These are phyloP conservation scores for Kuraishia ogatae DNA, from an alignment of 805 yeast genomes.

Conservation along the genomic window DNA sequence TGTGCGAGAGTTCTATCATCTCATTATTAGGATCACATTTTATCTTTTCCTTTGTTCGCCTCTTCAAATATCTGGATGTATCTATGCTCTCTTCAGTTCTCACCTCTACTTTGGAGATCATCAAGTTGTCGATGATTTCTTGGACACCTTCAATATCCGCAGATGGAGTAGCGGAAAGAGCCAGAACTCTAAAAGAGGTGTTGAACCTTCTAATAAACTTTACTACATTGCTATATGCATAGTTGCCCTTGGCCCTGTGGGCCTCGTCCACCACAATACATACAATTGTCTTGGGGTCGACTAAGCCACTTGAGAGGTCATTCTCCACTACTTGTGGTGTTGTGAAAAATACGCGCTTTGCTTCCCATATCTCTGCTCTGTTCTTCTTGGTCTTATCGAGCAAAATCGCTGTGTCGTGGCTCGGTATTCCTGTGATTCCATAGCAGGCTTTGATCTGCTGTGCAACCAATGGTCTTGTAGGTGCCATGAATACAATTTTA, in stretches of 20 bases:
- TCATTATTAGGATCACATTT: conserved; percentile 45
- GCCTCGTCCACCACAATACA: conserved; percentile 92
- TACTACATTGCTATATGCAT: conserved; percentile 83
- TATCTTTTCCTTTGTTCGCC: conserved; percentile 51
- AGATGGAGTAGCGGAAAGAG: conserved; percentile 95
- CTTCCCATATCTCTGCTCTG: conserved; percentile 71
- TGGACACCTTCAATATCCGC: conserved; percentile 84
- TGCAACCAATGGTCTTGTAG: conserved; percentile 91
- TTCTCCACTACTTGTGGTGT: conserved; percentile 96
- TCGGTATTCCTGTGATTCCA: conserved; percentile 76
- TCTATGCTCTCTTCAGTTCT: conserved; percentile 82
- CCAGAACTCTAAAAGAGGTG: conserved; percentile 65
- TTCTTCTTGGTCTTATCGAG: conserved; percentile 43
- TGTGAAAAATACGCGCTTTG: conserved; percentile 76
- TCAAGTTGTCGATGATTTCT: conserved; percentile 64
- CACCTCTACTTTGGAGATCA: conserved; percentile 71
- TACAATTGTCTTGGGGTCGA: conserved; percentile 68
- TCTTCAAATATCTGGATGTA: conserved; percentile 69
- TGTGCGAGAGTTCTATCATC: conserved; percentile 44
- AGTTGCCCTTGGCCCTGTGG: conserved; percentile 85
- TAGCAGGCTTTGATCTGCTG: conserved; percentile 94
- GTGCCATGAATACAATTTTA: conserved; percentile 91
- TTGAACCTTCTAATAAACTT: conserved; percentile 53
- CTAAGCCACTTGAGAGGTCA: conserved; percentile 66
- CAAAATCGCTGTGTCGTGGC: conserved; percentile 69